phyloP scores from a whole-genome alignment of 805 yeast genomes.

The Diddensiella caesifluorescens region DNA sequence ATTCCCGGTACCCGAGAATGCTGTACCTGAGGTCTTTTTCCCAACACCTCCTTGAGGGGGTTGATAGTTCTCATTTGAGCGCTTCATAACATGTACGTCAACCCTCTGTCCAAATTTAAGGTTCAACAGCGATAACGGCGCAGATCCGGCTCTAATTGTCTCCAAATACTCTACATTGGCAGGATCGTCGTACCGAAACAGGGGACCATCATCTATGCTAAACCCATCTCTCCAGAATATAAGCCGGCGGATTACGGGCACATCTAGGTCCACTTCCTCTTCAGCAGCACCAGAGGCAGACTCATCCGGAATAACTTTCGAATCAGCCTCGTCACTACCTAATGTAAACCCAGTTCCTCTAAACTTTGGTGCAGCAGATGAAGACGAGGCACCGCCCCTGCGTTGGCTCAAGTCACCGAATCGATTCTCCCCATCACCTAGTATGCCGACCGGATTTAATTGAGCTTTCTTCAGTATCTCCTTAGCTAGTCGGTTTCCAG shows the following conservation, averaged over 20 bases:
- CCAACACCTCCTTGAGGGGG: slow-evolving; percentile 74
- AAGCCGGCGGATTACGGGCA: slow-evolving; percentile 69
- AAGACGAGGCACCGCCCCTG: not conserved
- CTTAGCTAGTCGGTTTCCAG: slow-evolving; percentile 27
- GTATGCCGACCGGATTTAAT: no score
- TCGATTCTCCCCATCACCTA: slow-evolving; percentile 20
- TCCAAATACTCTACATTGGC: slow-evolving; percentile 71
- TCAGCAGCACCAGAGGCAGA: slow-evolving; percentile 34
- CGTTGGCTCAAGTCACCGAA: slow-evolving; percentile 15
- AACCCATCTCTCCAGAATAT: slow-evolving; percentile 97
- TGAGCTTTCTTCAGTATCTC: slow-evolving; percentile 35
- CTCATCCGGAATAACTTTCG: slow-evolving; percentile 16
- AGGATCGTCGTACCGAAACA: slow-evolving; percentile 88
- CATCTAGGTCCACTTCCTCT: slow-evolving; percentile 24
- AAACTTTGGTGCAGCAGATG: slow-evolving; percentile 14
- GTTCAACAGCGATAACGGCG: slow-evolving; percentile 75
- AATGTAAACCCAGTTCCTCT: slow-evolving; percentile 32
- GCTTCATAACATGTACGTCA: slow-evolving; percentile 78
- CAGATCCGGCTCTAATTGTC: slow-evolving; percentile 83
- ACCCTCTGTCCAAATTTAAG: slow-evolving; percentile 91
- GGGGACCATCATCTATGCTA: slow-evolving; percentile 85
- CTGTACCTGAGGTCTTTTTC: no score
- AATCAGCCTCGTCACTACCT: slow-evolving; percentile 29
- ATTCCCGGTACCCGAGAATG: slow-evolving; percentile 69
- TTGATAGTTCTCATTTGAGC: slow-evolving; percentile 71